A percentile compares a stretch with the other conserved stretches of the same genome.
These are phyloP conservation scores for Lycium barbarum DNA, from an alignment of 257 asterid species.

Conservation along the genomic window DNA sequence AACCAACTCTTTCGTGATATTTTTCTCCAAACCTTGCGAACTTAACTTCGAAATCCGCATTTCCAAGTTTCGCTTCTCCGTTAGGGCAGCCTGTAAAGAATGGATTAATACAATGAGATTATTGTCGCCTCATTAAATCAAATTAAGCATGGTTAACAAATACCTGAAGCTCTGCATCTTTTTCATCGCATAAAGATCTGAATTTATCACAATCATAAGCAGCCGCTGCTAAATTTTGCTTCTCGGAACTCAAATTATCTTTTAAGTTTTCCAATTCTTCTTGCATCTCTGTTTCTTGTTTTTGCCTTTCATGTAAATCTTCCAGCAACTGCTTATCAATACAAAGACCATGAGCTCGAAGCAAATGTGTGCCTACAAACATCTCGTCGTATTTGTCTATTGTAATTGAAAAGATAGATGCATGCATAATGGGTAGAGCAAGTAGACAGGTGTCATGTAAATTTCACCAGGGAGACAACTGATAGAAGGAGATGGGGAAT, in stretches of 20 bases:
- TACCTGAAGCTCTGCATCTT: conserved; percentile 85
- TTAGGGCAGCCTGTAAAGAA: conserved; percentile 58
- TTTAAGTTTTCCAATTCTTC: conserved; percentile 74
- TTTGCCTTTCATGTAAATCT: conserved; percentile 71
- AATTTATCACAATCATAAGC: conserved; percentile 70
- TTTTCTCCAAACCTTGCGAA: conserved; percentile 72
- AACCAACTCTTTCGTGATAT: conserved; percentile 62
- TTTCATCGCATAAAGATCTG: conserved; percentile 68
- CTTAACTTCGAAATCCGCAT: conserved; percentile 66
- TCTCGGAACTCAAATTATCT: conserved; percentile 67
- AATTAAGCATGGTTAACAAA: conserved; percentile 29
- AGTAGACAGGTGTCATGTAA: not conserved
- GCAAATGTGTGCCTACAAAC: conserved; percentile 12
- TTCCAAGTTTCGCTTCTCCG: conserved; percentile 80
- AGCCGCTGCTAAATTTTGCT: conserved; percentile 66
- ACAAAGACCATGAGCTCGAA: conserved; percentile 22
- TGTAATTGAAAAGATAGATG: not conserved
- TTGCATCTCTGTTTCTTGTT: conserved; percentile 59
- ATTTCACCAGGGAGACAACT: not conserved
- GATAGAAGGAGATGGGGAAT: conserved; percentile 8
- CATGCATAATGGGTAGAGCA: conserved; percentile 23
- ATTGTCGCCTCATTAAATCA: conserved; percentile 8
- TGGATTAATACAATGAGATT: conserved; percentile 30
- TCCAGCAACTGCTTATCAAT: conserved; percentile 71
- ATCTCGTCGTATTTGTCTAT: not conserved